Evolutionary conservation across 352 stramenopile genomes (phyloP).

Genomic region (Phytophthora macrochlamydospora): DNA sequence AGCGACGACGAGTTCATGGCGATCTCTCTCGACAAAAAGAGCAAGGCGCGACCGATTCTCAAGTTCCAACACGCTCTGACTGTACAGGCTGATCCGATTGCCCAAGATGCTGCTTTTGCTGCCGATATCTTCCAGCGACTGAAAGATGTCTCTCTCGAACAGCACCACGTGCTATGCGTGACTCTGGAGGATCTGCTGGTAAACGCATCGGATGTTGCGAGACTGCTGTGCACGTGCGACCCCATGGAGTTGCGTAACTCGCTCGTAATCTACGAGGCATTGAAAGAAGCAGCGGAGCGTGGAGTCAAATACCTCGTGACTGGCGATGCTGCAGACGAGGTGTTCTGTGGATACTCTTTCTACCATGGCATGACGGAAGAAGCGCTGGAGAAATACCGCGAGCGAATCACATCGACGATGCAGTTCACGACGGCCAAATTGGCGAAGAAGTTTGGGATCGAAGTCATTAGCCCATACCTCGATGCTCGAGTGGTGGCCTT

Average conservation of each 20-base stretch:
- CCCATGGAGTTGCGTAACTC: conserved; percentile 90
- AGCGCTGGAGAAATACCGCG: conserved; percentile 66
- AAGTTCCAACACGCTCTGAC: conserved; percentile 59
- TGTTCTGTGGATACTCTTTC: conserved; percentile 91
- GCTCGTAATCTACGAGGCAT: conserved; percentile 80
- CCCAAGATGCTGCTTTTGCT: conserved; percentile 53
- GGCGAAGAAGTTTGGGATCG: conserved; percentile 60
- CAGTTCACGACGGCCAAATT: conserved; percentile 83
- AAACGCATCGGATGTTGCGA: conserved; percentile 43
- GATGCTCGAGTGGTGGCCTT: conserved; percentile 75
- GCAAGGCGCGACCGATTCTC: conserved; percentile 47
- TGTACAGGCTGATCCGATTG: conserved; percentile 47
- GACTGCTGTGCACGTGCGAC: conserved; percentile 74
- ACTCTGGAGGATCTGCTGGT: conserved; percentile 61
- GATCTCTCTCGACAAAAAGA: conserved; percentile 48
- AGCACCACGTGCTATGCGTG: conserved; percentile 66
- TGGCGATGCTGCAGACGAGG: conserved; percentile 86
- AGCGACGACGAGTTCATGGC: conserved; percentile 24
- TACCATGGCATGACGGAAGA: conserved; percentile 70
- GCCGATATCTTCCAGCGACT: conserved; percentile 50
- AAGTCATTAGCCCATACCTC: conserved; percentile 80
- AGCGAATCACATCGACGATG: conserved; percentile 81
- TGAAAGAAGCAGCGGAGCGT: conserved; percentile 51
- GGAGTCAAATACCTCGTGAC: conserved; percentile 77
- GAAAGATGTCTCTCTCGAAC: conserved; percentile 44